A percentile compares a stretch with the other conserved stretches of the same genome.
Conservation (phyloP, 2,329 filamentous ascomycete genomes). For the Fusarium pseudograminearum region DNA sequence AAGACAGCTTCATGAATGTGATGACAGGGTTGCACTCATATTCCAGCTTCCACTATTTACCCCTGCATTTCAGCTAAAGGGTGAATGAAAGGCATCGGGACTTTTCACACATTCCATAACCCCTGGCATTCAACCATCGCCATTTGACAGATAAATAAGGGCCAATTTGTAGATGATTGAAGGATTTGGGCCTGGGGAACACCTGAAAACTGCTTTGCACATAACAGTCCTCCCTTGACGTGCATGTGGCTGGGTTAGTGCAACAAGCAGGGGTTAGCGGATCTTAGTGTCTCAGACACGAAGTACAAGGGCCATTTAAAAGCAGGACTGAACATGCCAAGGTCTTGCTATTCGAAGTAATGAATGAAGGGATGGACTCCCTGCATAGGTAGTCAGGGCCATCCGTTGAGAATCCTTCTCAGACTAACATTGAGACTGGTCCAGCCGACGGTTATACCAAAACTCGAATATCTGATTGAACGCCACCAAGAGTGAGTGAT, state of each 20-base stretch:
- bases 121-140: accelerated
- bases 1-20: background rate
- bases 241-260: background rate
- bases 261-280: background rate
- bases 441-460: background rate
- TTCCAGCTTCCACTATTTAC: background rate
- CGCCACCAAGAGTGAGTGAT: background rate
- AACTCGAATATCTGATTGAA: background rate
- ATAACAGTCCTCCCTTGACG: background rate
- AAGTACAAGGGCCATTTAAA: background rate
- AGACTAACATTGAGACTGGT: background rate
- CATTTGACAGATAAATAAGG: background rate
- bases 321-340: background rate
- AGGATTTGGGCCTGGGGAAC: background rate
- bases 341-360: background rate
- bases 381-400: background rate
- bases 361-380: background rate
- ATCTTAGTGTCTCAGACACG: background rate
- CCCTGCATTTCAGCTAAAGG: background rate
- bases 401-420: background rate
- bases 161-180: background rate
- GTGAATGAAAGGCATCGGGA: background rate
- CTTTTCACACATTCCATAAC: background rate
- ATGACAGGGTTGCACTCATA: background rate
- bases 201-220: background rate